These are phyloP conservation scores for Salmacisia buchloeana DNA, from an alignment of 1,284 basidiomycete genomes.

Conservation along the genomic window DNA sequence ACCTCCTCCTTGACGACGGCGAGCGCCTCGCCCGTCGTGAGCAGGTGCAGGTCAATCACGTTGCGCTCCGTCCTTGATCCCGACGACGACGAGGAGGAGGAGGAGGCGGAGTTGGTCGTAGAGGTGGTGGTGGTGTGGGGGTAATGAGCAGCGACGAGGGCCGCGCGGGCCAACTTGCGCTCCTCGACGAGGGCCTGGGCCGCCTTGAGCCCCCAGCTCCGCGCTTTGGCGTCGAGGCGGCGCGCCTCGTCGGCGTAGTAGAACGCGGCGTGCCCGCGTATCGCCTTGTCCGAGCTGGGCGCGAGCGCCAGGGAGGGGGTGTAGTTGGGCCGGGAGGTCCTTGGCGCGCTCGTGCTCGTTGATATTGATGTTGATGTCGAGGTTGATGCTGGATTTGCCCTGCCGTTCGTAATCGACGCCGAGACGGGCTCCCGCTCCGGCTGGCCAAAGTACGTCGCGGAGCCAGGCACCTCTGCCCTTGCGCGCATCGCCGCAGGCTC, in stretches of 20 bases:
- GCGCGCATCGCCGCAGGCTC: neutral
- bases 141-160: slow-evolving; percentile 4
- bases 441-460: neutral
- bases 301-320: too few relatives aligned
- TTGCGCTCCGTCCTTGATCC: slow-evolving; percentile 10
- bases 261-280: slow-evolving; percentile 21
- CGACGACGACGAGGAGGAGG: neutral
- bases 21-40: slow-evolving; percentile 49
- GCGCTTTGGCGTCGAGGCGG: slow-evolving; percentile 41
- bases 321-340: too few relatives aligned
- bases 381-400: too few relatives aligned
- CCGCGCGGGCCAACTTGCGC: slow-evolving; percentile 17
- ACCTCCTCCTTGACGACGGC: slow-evolving; percentile 46
- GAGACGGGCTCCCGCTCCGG: too few relatives aligned
- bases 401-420: too few relatives aligned
- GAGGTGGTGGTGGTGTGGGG: slow-evolving; percentile 8
- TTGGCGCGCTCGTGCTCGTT: too few relatives aligned
- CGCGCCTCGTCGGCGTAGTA: slow-evolving; percentile 50
- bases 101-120: neutral
- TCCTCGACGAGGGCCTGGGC: slow-evolving; percentile 47
- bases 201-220: slow-evolving; percentile 47
- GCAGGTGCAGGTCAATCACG: slow-evolving; percentile 49
- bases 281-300: slow-evolving; percentile 14
- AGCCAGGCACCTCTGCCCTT: neutral
- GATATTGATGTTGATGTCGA: too few relatives aligned